phyloP scores from a whole-genome alignment of 2,329 filamentous ascomycete genomes.

The Parastagonospora avenae region DNA sequence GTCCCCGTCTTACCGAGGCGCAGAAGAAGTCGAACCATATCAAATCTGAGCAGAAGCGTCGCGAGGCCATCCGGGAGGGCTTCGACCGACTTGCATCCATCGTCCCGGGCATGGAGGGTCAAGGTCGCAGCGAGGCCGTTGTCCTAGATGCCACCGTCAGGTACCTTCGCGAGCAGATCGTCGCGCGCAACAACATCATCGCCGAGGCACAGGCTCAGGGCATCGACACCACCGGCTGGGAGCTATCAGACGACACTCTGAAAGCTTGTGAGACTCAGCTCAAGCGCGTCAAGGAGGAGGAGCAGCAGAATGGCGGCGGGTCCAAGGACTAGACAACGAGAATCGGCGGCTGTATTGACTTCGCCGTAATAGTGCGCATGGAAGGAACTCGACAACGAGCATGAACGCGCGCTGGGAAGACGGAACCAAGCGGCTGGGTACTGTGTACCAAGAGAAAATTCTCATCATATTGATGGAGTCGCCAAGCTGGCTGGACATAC shows the following conservation, averaged over 20 bases:
- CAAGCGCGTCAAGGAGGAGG: slow-evolving; percentile 27
- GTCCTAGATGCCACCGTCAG: slow-evolving; percentile 67
- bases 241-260: slow-evolving; percentile 37
- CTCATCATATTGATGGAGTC: too few relatives aligned
- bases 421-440: too few relatives aligned
- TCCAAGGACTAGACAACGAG: slow-evolving; percentile 1
- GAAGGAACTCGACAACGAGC: background rate
- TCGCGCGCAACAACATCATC: slow-evolving; percentile 43
- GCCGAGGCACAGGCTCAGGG: slow-evolving; percentile 45
- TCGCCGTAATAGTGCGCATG: background rate
- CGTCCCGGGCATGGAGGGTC: slow-evolving; percentile 80
- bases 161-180: slow-evolving; percentile 50
- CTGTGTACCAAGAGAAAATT: too few relatives aligned
- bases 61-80: slow-evolving; percentile 77
- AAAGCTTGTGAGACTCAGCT: slow-evolving; percentile 34
- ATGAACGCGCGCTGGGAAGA: too few relatives aligned
- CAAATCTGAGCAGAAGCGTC: slow-evolving; percentile 69
- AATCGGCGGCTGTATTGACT: background rate
- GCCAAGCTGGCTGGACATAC: too few relatives aligned
- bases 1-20: slow-evolving; percentile 69
- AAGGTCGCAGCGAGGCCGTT: slow-evolving; percentile 82
- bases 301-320: slow-evolving; percentile 14
- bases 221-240: slow-evolving; percentile 37
- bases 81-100: slow-evolving; percentile 82
- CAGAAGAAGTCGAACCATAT: slow-evolving; percentile 79